Evolutionary conservation across 345 rosid species (phyloP).

Genomic region (Aegle marmelos): DNA sequence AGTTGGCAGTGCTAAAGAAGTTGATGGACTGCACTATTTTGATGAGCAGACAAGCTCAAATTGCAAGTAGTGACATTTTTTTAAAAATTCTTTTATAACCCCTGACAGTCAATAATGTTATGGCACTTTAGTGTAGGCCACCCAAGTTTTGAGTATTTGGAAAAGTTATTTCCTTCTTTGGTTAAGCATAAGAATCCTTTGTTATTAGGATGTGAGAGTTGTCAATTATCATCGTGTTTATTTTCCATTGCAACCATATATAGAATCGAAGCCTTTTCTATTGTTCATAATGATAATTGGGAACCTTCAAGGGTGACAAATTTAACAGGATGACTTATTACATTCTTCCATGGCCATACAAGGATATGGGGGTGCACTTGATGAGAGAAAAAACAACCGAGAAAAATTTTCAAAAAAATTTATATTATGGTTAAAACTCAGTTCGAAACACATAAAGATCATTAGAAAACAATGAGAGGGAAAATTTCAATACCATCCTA

Average conservation of each 20-base stretch:
- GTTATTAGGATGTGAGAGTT: not conserved
- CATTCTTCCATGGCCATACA: constrained; percentile 4
- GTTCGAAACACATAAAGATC: not conserved
- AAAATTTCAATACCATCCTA: not conserved
- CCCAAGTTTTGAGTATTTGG: constrained; percentile 7
- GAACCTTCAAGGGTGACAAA: not conserved
- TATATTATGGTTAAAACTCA: not conserved
- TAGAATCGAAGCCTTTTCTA: not conserved
- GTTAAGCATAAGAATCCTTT: not conserved
- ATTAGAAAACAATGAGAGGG: not conserved
- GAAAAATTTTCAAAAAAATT: not conserved
- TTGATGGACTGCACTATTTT: not conserved
- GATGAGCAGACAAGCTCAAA: not conserved
- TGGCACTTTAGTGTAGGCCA: constrained; percentile 11
- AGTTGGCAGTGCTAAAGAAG: not conserved
- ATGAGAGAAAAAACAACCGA: not conserved
- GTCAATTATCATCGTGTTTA: not conserved
- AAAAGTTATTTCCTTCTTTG: not conserved
- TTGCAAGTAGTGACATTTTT: not conserved
- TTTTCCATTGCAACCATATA: not conserved
- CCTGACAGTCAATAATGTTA: not conserved
- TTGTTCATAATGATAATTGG: constrained; percentile 1
- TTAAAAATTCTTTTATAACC: not conserved
- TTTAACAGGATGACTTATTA: not conserved
- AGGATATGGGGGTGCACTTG: not conserved